Conservation (phyloP, 805 yeast species). For the Pichia ethanolica region DNA sequence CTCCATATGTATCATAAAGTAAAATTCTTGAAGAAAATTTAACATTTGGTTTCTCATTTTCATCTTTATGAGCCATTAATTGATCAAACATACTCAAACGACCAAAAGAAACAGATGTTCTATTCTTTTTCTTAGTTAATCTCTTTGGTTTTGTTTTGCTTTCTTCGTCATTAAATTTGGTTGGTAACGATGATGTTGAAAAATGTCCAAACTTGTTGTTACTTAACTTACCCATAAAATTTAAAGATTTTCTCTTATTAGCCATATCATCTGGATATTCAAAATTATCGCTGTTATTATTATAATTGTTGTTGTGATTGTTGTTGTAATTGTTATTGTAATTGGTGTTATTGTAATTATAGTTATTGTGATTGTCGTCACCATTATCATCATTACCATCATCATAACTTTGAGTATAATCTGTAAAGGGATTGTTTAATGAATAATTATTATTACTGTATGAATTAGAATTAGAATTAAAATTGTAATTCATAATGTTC, state of each 20-base stretch:
- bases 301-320: too few species aligned
- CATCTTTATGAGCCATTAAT: constrained; percentile 6
- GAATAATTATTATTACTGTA: not conserved
- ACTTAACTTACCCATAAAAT: constrained; percentile 7
- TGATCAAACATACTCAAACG: constrained; percentile 10
- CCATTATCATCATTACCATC: not conserved
- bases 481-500: too few species aligned
- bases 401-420: constrained; percentile 10
- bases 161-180: constrained; percentile 1
- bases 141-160: constrained; percentile 16
- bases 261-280: not conserved
- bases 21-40: constrained; percentile 76
- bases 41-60: constrained; percentile 16
- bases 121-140: constrained; percentile 14
- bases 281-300: not conserved
- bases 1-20: constrained; percentile 76
- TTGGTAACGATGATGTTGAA: constrained; percentile 11
- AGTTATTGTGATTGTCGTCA: too few species aligned
- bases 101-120: constrained; percentile 17
- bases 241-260: constrained; percentile 7
- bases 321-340: too few species aligned
- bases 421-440: constrained; percentile 9
- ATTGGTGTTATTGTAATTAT: too few species aligned
- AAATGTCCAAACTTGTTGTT: constrained; percentile 4
- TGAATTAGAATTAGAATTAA: not conserved